Evolutionary conservation across 2,329 filamentous ascomycete species (phyloP).

Genomic region (Gaeumannomyces sp.): DNA sequence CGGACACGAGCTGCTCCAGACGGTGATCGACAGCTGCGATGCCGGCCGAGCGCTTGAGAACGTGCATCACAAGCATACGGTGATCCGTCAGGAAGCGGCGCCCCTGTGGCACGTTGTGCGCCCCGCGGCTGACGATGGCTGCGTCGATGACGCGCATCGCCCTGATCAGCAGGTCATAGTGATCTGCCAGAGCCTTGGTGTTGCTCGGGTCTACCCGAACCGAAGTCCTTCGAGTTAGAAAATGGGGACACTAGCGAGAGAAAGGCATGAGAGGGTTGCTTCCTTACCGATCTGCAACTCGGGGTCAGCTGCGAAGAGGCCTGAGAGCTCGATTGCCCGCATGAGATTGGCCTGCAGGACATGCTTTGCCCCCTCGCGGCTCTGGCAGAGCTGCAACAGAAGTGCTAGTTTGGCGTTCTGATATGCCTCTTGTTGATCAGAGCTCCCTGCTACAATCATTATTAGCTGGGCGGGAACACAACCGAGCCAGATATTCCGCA

Average conservation of each 20-base stretch:
- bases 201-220: constrained; percentile 55
- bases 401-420: constrained; percentile 71
- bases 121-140: constrained; percentile 72
- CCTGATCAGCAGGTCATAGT: constrained; percentile 76
- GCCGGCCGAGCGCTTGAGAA: constrained; percentile 83
- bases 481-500: background rate
- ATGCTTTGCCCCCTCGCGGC: constrained; percentile 73
- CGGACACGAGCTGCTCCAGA: constrained; percentile 59
- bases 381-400: constrained; percentile 77
- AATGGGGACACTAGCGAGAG: background rate
- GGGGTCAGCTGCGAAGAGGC: constrained; percentile 84
- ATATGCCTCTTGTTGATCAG: constrained; percentile 41
- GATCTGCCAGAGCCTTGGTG: constrained; percentile 64
- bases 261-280: background rate
- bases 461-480: background rate
- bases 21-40: constrained; percentile 41
- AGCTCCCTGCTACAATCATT: constrained; percentile 23
- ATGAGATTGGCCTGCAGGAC: constrained; percentile 89
- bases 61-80: constrained; percentile 74
- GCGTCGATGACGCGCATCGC: constrained; percentile 77
- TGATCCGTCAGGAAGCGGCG: constrained; percentile 77
- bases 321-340: constrained; percentile 69
- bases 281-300: constrained; percentile 70
- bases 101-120: constrained; percentile 76
- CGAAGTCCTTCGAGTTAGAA: background rate